Evolutionary conservation across 75 land plant genomes (phyloP).

Genomic region (Sequoia sempervirens): DNA sequence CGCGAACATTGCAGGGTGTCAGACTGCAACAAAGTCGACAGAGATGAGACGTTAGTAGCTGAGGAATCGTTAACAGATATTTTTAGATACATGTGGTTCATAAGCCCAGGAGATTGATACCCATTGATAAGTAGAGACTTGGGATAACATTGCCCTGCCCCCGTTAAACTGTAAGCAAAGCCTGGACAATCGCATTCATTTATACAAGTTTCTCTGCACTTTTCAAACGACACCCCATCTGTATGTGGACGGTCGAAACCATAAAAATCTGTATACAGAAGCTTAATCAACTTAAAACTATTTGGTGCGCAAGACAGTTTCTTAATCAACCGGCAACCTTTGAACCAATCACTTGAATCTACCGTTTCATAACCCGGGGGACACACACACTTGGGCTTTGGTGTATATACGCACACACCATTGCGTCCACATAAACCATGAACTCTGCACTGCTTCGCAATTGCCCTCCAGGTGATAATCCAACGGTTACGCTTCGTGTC

Average conservation of each 20-base stretch:
- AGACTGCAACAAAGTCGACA: not conserved
- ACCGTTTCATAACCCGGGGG: conserved; percentile 25
- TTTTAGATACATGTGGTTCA: conserved; percentile 21
- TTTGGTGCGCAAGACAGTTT: not conserved
- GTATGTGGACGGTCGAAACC: conserved; percentile 14
- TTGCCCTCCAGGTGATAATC: conserved; percentile 40
- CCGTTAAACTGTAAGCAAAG: conserved; percentile 14
- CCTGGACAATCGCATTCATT: conserved; percentile 25
- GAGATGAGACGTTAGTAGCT: not conserved
- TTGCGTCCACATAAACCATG: no score
- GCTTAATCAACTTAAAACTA: conserved; percentile 14
- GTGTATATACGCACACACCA: conserved; percentile 4
- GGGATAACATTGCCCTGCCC: conserved; percentile 24
- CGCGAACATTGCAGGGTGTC: not conserved
- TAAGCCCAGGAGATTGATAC: conserved; percentile 12
- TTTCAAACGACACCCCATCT: not conserved
- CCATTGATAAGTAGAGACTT: conserved; percentile 34
- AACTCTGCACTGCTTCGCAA: conserved; percentile 14
- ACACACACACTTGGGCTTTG: no score
- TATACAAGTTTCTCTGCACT: conserved; percentile 23
- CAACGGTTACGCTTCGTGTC: conserved; percentile 15
- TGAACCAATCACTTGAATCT: conserved; percentile 23
- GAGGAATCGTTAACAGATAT: conserved; percentile 4
- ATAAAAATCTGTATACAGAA: conserved; percentile 32
- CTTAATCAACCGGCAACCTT: conserved; percentile 40